These are phyloP conservation scores for Trichoderma sp. DNA, from an alignment of 2,329 filamentous ascomycete genomes.

Conservation along the genomic window DNA sequence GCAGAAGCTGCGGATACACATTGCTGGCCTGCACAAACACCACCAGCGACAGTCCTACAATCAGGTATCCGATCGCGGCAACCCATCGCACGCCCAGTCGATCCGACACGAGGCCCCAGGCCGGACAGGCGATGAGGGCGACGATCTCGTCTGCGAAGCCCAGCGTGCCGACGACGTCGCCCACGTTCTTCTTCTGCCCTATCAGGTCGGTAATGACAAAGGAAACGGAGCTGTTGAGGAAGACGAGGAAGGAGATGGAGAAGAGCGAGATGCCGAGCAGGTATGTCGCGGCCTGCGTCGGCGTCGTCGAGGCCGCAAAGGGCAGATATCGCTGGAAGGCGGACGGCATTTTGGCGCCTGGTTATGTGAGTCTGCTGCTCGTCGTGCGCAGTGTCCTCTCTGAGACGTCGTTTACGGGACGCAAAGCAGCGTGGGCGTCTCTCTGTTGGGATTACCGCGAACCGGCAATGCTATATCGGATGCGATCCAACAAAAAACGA, in stretches of 20 bases:
- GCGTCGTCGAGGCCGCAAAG: slow-evolving; percentile 62
- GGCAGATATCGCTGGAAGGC: slow-evolving; percentile 53
- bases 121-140: slow-evolving; percentile 76
- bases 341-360: slow-evolving; percentile 29
- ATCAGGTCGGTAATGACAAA: slow-evolving; percentile 85
- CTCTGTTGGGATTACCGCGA: neutral
- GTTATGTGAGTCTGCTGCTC: neutral
- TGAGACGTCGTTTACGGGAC: neutral
- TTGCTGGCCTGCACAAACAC: slow-evolving; percentile 83
- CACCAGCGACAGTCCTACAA: slow-evolving; percentile 76
- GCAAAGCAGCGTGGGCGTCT: neutral
- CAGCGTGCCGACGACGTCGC: slow-evolving; percentile 79
- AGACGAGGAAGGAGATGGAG: slow-evolving; percentile 86
- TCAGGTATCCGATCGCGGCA: slow-evolving; percentile 74
- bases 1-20: slow-evolving; percentile 84
- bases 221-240: slow-evolving; percentile 80
- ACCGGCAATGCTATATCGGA: neutral
- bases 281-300: slow-evolving; percentile 69
- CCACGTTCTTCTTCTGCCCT: slow-evolving; percentile 71
- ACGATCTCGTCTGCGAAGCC: slow-evolving; percentile 85
- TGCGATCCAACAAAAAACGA: slow-evolving; percentile 1
- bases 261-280: slow-evolving; percentile 81
- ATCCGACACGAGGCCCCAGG: slow-evolving; percentile 79
- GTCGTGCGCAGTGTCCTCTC: slow-evolving; percentile 3
- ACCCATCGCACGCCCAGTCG: slow-evolving; percentile 73